phyloP scores from a whole-genome alignment of 768 basidiomycete genomes.

The Neoboletus brunneissimus region DNA sequence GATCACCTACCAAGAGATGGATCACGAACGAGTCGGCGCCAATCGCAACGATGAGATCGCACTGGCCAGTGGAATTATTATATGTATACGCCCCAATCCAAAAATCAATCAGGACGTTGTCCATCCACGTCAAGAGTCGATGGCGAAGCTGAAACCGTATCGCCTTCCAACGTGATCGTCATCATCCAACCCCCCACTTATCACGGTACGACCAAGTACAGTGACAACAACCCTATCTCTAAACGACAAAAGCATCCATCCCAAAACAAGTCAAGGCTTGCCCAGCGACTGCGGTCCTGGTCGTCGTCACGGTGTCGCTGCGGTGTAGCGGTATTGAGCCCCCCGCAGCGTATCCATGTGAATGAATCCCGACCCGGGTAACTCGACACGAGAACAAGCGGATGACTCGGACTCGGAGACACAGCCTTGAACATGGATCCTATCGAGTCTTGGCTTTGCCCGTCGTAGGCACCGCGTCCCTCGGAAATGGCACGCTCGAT shows the following conservation, averaged over 20 bases:
- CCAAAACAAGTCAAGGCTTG: background rate
- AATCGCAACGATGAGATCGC: background rate
- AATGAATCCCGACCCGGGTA: background rate
- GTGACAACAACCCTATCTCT: background rate
- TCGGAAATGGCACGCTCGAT: constrained; percentile 5
- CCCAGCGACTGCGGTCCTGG: constrained; percentile 17
- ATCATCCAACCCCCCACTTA: background rate
- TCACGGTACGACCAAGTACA: constrained; percentile 1
- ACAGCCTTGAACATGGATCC: background rate
- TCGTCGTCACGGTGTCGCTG: background rate
- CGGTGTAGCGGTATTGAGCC: background rate
- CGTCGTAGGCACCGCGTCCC: background rate
- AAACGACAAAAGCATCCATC: background rate
- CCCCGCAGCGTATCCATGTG: background rate
- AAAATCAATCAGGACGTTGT: background rate
- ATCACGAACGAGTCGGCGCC: background rate
- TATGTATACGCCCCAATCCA: background rate
- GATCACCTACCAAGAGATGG: background rate
- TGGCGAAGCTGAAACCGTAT: background rate
- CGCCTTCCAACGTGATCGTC: constrained; percentile 13
- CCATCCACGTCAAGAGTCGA: background rate
- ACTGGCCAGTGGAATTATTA: background rate
- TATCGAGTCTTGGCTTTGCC: background rate
- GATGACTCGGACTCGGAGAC: background rate
- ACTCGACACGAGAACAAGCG: background rate